Conservation (phyloP, 305 asterid genomes). For the Rubia balearica region DNA sequence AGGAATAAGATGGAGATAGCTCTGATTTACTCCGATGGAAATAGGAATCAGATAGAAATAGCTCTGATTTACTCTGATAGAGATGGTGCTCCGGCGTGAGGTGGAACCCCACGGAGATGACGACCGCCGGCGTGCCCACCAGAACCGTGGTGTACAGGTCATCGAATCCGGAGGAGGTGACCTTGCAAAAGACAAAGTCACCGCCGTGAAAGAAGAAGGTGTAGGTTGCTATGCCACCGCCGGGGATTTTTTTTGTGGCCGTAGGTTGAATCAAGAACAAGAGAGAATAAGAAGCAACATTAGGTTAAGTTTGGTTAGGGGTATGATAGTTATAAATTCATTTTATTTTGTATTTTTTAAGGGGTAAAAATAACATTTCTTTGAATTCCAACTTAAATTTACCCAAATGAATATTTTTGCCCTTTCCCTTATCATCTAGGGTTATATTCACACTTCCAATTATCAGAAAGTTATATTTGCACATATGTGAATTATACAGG, state of each 20-base stretch:
- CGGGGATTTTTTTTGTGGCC: neutral
- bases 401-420: too few species aligned
- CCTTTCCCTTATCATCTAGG: too few species aligned
- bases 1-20: slow-evolving; percentile 40
- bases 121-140: slow-evolving; percentile 20
- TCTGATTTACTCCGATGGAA: slow-evolving; percentile 35
- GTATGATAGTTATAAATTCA: too few species aligned
- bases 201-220: slow-evolving; percentile 32
- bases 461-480: too few species aligned
- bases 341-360: too few species aligned
- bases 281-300: too few species aligned
- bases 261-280: neutral
- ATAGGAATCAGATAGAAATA: slow-evolving; percentile 35
- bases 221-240: neutral
- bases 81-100: slow-evolving; percentile 47
- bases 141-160: slow-evolving; percentile 19
- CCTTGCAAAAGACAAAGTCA: slow-evolving; percentile 28
- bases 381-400: too few species aligned
- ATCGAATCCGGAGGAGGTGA: slow-evolving; percentile 13
- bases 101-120: slow-evolving; percentile 35
- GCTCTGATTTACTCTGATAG: slow-evolving; percentile 28
- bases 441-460: too few species aligned
- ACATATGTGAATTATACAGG: too few species aligned
- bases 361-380: too few species aligned
- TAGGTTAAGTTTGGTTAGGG: too few species aligned